Base-by-base conservation (phyloP, 179 eudicot species). In the Drosera spatulata region DNA sequence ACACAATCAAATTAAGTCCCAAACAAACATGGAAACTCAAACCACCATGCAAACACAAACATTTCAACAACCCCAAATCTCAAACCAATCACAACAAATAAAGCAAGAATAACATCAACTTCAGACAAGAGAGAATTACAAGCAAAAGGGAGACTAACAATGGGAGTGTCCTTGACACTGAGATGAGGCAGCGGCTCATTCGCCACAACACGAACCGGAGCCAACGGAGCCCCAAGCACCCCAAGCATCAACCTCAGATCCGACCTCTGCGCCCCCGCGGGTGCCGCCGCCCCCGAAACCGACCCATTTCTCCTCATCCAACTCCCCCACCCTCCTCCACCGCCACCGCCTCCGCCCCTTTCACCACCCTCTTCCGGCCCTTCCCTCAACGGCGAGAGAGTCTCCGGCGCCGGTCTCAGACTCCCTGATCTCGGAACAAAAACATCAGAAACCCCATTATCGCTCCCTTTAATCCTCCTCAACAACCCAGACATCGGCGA, bases 131-230 rank as follows among this genome's bases (percentile, higher is more conserved):
- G 2, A n/a, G 2, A 37, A 51, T 12, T 14, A 6, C 3, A 22
- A 14, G 14, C n/a, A 14, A 12, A 14, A 55, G 40, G 48, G 38
- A 22, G 6, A 69, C 87, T 78, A 53, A 91, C 98, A 82, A 91
- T 91, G 71, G 98, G 98, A 50, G 96, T 91, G 62, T 88, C 96
- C 60, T 88, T 91, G 75, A 88, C 79, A 66, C 89, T 77, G 42
- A 91, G 91, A 65, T 88, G 96, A 67, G 96, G 91, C 69, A 84
- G 42, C 7, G 96, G 89, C 62, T 91, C 96, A 37, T 4, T 63
- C 46, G 80, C 68, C 74, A 76, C 72, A 65, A 91, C 98, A 66
- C 85, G 87, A 66, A 88, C 88, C 40, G 97, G 97, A 8, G 86
- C 90, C 0, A 84, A 75, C 37, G 90, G 90, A 39, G 86, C 90